phyloP scores from a whole-genome alignment of 2,329 filamentous ascomycete genomes.

The Aspergillus sp. region DNA sequence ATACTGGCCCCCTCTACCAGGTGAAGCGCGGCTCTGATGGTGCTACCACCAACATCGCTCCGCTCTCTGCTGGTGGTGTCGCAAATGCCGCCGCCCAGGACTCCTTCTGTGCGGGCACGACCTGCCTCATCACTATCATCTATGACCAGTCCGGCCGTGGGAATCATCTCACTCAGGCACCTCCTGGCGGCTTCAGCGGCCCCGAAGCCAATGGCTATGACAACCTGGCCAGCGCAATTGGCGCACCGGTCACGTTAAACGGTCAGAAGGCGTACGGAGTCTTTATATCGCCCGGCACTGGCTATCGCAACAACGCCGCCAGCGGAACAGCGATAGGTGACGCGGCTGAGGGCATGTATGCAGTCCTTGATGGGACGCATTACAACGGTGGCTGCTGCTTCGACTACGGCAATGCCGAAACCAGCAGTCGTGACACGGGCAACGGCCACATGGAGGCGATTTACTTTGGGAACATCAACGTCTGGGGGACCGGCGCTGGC shows the following conservation, averaged over 20 bases:
- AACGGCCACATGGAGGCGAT: constrained; percentile 69
- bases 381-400: constrained; percentile 44
- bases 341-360: constrained; percentile 42
- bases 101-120: constrained; percentile 59
- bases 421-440: constrained; percentile 53
- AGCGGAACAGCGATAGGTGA: constrained; percentile 57
- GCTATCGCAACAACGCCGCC: constrained; percentile 60
- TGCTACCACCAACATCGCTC: constrained; percentile 49
- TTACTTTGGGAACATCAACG: constrained; percentile 58
- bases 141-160: constrained; percentile 64
- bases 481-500: constrained; percentile 58
- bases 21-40: constrained; percentile 55
- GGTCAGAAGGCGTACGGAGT: constrained; percentile 64
- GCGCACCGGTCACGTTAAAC: constrained; percentile 61
- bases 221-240: constrained; percentile 58
- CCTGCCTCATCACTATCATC: constrained; percentile 63
- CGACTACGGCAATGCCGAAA: constrained; percentile 60
- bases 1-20: constrained; percentile 57
- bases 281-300: constrained; percentile 60
- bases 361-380: constrained; percentile 33
- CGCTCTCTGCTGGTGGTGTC: constrained; percentile 59
- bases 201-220: constrained; percentile 59
- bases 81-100: constrained; percentile 63
- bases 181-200: constrained; percentile 56
- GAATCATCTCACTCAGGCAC: constrained; percentile 64